Conservation (phyloP, 805 yeast species). For the Myxozyma melibiosi region DNA sequence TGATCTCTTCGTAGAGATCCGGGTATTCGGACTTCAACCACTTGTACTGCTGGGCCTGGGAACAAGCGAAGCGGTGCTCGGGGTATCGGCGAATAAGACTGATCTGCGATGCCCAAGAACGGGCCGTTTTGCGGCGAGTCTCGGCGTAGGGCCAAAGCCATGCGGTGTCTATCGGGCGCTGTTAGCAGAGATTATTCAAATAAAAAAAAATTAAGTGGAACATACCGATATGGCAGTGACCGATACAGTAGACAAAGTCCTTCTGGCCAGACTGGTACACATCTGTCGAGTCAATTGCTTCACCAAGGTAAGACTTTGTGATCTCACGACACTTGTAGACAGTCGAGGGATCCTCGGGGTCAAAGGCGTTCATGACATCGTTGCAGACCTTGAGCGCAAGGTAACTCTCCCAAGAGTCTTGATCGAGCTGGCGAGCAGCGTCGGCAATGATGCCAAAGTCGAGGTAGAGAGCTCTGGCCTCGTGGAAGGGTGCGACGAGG, state of each 20-base stretch:
- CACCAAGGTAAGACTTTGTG: conserved; percentile 66
- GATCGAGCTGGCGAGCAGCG: conserved; percentile 83
- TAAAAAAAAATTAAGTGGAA: background rate
- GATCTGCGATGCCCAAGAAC: conserved; percentile 94
- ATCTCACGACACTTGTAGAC: conserved; percentile 65
- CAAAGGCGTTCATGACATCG: conserved; percentile 80
- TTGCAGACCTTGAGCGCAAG: conserved; percentile 80
- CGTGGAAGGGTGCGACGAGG: conserved; percentile 74
- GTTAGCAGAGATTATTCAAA: background rate
- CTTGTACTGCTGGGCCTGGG: conserved; percentile 93
- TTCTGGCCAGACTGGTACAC: conserved; percentile 52
- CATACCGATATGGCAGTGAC: conserved; percentile 61
- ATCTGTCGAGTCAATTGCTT: conserved; percentile 59
- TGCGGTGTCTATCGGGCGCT: conserved; percentile 70
- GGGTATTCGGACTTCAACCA: conserved; percentile 92
- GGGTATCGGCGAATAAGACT: conserved; percentile 84
- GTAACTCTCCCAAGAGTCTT: conserved; percentile 77
- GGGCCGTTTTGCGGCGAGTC: conserved; percentile 85
- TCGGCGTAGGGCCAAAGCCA: conserved; percentile 99
- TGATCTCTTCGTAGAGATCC: conserved; percentile 63
- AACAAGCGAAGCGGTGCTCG: conserved; percentile 90
- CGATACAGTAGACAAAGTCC: conserved; percentile 77
- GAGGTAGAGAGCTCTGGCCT: conserved; percentile 72
- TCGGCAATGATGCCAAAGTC: conserved; percentile 91
- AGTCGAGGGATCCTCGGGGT: conserved; percentile 62